Evolutionary conservation across 78 protist genomes (phyloP).

Genomic region (Creolimax fragrantissima): DNA sequence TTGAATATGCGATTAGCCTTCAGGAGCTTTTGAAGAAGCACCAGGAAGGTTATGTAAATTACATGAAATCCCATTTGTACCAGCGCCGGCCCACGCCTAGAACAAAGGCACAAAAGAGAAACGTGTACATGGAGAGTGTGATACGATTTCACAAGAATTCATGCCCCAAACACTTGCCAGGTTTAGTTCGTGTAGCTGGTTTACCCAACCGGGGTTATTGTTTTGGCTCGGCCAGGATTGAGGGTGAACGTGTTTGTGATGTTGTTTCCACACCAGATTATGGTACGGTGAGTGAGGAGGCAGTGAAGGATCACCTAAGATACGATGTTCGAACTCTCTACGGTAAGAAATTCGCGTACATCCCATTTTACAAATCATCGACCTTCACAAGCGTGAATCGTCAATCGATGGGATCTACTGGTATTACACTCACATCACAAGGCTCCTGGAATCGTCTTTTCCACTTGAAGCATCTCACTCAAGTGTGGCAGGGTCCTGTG

Average conservation of each 20-base stretch:
- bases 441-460: conserved; percentile 26
- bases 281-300: not conserved
- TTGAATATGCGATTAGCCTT: not conserved
- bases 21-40: not conserved
- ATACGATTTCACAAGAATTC: not conserved
- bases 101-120: not conserved
- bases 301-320: not conserved
- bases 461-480: not conserved
- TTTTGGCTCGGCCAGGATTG: not conserved
- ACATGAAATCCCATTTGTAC: not conserved
- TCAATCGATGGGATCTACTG: not conserved
- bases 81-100: not conserved
- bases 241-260: not conserved
- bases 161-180: not conserved
- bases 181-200: not conserved
- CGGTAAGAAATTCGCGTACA: not conserved
- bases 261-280: not conserved
- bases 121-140: not conserved
- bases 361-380: not conserved
- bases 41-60: not conserved
- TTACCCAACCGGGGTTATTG: not conserved
- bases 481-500: conserved; percentile 24
- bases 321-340: not conserved
- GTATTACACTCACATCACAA: not conserved
- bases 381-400: not conserved